These are phyloP conservation scores for Omphalea diandra DNA, from an alignment of 441 rosid species.

Conservation along the genomic window DNA sequence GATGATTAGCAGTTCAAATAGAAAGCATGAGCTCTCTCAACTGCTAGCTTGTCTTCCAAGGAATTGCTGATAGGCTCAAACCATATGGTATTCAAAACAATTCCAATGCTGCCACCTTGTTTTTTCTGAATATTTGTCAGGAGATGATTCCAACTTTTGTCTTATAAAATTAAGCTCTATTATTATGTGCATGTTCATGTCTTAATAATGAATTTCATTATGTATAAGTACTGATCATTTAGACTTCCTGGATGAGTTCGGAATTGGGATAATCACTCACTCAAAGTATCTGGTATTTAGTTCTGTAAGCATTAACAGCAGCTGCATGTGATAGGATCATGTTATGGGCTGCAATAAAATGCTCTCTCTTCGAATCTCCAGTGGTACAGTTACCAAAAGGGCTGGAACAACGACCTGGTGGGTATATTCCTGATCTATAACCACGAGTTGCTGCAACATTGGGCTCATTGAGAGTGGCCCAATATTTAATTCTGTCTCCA, in stretches of 20 bases:
- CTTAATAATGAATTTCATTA: background rate
- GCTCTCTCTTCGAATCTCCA: conserved; percentile 72
- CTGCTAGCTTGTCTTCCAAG: conserved; percentile 47
- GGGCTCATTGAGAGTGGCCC: conserved; percentile 74
- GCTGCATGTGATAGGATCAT: conserved; percentile 66
- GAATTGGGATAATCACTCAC: background rate
- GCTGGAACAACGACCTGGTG: conserved; percentile 61
- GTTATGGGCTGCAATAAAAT: conserved; percentile 67
- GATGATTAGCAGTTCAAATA: conserved; percentile 46
- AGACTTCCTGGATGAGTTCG: background rate
- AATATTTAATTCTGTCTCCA: conserved; percentile 59
- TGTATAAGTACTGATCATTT: background rate
- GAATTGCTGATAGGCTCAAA: conserved; percentile 63
- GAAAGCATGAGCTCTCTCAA: conserved; percentile 60
- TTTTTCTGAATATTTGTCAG: conserved; percentile 33
- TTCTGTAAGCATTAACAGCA: conserved; percentile 49
- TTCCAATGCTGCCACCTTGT: conserved; percentile 64
- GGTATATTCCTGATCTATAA: conserved; percentile 43
- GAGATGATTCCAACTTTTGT: background rate
- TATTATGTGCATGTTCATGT: background rate
- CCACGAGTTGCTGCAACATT: conserved; percentile 40
- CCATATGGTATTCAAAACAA: conserved; percentile 54
- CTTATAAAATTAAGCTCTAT: background rate
- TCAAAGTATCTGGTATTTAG: conserved; percentile 56
- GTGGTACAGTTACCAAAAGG: conserved; percentile 55